Evolutionary conservation across 2,329 filamentous ascomycete species (phyloP).

Genomic region (Fusarium tuaranense): DNA sequence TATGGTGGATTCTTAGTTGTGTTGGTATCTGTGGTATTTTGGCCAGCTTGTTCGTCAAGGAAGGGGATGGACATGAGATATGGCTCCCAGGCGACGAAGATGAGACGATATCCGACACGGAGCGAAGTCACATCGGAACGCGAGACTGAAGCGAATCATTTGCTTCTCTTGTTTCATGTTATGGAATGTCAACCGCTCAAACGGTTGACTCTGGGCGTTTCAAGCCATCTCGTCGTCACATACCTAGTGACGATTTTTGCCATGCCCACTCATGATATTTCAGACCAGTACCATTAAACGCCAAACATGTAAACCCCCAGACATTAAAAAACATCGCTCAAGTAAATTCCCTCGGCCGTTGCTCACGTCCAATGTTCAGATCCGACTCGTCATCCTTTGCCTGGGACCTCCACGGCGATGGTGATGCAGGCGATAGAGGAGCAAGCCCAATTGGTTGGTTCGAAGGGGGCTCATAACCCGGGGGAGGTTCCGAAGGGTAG

Average conservation of each 20-base stretch:
- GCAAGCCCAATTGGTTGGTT: conserved; percentile 45
- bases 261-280: neutral
- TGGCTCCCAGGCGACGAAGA: conserved; percentile 72
- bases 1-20: conserved; percentile 67
- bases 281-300: conserved; percentile 28
- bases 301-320: conserved; percentile 17
- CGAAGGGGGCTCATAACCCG: conserved; percentile 50
- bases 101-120: conserved; percentile 17
- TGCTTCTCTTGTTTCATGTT: conserved; percentile 7
- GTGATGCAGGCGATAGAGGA: conserved; percentile 40
- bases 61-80: conserved; percentile 75
- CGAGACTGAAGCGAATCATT: neutral
- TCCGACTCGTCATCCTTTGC: conserved; percentile 48
- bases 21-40: conserved; percentile 62
- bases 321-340: conserved; percentile 20
- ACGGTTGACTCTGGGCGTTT: neutral
- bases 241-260: neutral
- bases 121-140: neutral
- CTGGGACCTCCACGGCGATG: conserved; percentile 43
- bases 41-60: conserved; percentile 66
- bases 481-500: conserved; percentile 46
- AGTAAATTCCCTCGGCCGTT: conserved; percentile 50
- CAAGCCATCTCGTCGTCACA: neutral
- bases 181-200: neutral
- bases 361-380: conserved; percentile 46